A percentile compares a stretch with the other conserved stretches of the same genome.
Evolutionary conservation across 2,329 filamentous ascomycete species (phyloP).

Genomic region (Fusarium tuaranense): DNA sequence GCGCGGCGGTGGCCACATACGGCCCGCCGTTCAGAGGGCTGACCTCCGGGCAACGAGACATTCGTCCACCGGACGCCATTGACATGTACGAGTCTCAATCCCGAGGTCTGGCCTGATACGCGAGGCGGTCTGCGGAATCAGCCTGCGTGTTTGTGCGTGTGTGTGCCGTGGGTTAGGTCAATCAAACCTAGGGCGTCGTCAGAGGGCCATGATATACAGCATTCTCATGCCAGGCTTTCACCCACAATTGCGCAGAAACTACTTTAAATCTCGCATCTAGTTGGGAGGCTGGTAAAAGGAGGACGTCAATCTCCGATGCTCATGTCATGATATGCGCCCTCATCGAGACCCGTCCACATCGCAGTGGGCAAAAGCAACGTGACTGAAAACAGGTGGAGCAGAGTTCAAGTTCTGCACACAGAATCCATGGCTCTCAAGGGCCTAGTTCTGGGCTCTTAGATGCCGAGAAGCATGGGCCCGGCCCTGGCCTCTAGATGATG

Average conservation of each 20-base stretch:
- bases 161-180: constrained; percentile 20
- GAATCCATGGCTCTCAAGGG: constrained; percentile 15
- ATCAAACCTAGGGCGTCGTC: constrained; percentile 17
- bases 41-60: constrained; percentile 20
- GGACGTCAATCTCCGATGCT: neutral
- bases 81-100: constrained; percentile 20
- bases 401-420: neutral
- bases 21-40: constrained; percentile 17
- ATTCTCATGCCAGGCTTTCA: neutral
- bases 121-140: constrained; percentile 19
- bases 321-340: constrained; percentile 1
- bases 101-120: constrained; percentile 10
- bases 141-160: neutral
- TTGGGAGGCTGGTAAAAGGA: neutral
- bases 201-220: constrained; percentile 11
- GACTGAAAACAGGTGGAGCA: constrained; percentile 5
- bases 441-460: constrained; percentile 13
- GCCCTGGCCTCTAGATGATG: constrained; percentile 41
- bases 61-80: constrained; percentile 24
- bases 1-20: constrained; percentile 28
- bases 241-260: neutral
- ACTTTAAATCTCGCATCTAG: neutral
- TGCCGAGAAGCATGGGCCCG: constrained; percentile 16
- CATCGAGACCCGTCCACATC: neutral
- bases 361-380: constrained; percentile 7